Evolutionary conservation across 495 filamentous ascomycete genomes (phyloP).

Genomic region (Podospora pseudoanserina): DNA sequence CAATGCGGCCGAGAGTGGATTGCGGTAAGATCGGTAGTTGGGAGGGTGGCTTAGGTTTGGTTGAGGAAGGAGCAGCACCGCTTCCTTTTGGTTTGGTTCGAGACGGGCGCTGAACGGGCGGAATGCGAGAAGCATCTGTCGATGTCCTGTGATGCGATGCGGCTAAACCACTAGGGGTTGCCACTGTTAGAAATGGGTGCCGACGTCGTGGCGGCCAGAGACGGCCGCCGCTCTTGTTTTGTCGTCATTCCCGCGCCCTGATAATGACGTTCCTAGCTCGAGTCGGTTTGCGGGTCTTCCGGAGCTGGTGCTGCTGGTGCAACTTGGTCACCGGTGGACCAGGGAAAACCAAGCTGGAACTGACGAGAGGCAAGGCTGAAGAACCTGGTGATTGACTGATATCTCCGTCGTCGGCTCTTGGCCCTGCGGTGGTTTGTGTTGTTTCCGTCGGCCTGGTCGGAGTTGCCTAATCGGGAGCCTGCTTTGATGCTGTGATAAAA

Average conservation of each 20-base stretch:
- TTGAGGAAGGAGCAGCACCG: neutral
- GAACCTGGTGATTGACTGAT: neutral
- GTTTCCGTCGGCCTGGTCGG: neutral
- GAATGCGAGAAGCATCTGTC: neutral
- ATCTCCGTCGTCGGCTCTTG: neutral
- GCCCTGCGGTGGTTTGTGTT: neutral
- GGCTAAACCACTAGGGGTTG: neutral
- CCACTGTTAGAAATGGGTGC: neutral
- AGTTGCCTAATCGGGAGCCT: neutral
- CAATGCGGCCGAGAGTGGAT: conserved; percentile 3
- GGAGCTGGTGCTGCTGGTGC: conserved; percentile 9
- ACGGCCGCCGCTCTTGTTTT: neutral
- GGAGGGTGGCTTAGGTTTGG: neutral
- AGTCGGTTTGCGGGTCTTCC: conserved; percentile 15
- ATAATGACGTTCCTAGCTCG: conserved; percentile 20
- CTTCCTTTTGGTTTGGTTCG: neutral
- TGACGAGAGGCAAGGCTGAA: neutral
- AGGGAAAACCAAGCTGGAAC: neutral
- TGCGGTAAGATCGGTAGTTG: neutral
- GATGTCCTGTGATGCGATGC: neutral
- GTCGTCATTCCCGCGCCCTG: conserved; percentile 12
- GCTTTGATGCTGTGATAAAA: neutral
- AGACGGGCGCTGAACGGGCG: too few species aligned
- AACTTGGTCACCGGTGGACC: conserved; percentile 13
- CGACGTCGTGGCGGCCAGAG: conserved; percentile 2